Base-by-base conservation (phyloP, 306 rosid genomes). In the Vachellia pachyceras region DNA sequence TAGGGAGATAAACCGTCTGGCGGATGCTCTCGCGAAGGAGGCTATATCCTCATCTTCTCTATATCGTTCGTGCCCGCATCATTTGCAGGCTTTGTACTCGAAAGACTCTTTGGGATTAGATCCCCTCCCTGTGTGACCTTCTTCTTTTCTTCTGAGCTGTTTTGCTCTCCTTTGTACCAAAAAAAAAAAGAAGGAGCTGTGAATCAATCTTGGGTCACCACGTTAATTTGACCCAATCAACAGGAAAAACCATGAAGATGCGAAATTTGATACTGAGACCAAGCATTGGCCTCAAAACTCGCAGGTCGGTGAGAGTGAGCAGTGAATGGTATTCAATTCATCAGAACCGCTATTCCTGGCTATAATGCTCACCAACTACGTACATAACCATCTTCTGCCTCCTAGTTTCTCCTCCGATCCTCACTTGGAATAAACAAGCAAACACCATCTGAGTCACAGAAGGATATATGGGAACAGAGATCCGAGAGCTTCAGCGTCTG, bases 401-500 rank as follows among this genome's bases (percentile, higher is more conserved):
- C 61, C n/a, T 54, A 29, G 2, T 29, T 0, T 42, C 1, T 8
- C 29, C 11, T 9, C 12, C 45, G 7, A 42, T 42, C 45, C 33
- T 29, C 33, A 29, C 33, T 29, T 29, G 33, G 33, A 29, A 29
- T 29, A 29, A 29, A 29, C 33, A 29, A 29, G 33, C 33, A 29
- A 29, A 29, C 33, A 29, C 33, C 2, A 29, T 29, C 33, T 29
- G 33, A 29, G 33, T 29, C 33, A 29, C 33, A 29, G 33, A 29
- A 29, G 47, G 47, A 44, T 44, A n/a, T 29, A 49, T 87, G 94
- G 91, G 74, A 42, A 13, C 69, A 70, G 86, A 86, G 15, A 76
- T 76, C 42, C 22, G 55, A 33, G 69, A 72, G 71, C 79, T 55
- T 77, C 35, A 12, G 41, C 77, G 54, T 70, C 0, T 54, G 35